Conservation (phyloP, 2,329 filamentous ascomycete species). For the Ceratocystis eucalypticola region DNA sequence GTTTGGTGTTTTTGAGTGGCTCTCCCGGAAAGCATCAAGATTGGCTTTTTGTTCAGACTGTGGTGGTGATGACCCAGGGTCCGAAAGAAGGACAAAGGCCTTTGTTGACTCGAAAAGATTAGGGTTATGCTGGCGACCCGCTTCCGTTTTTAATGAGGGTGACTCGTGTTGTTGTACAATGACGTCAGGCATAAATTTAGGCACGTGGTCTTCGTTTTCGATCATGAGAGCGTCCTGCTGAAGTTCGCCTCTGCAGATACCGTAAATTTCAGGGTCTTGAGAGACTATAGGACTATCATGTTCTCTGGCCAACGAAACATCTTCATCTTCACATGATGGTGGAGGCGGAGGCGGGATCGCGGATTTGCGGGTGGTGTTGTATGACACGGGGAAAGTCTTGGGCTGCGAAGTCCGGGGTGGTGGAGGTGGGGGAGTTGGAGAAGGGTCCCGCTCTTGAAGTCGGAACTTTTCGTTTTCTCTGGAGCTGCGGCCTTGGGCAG, state of each 20-base stretch:
- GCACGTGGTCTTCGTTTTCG: conserved; percentile 15
- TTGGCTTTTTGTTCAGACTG: conserved; percentile 6
- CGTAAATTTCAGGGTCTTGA: conserved; percentile 12
- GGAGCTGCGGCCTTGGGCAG: not conserved
- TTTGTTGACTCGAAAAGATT: not conserved
- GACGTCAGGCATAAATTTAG: conserved; percentile 15
- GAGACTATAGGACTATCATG: conserved; percentile 1
- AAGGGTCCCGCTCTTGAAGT: not conserved
- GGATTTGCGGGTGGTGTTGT: conserved; percentile 17
- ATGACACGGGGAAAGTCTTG: conserved; percentile 18
- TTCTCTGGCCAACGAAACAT: conserved; percentile 14
- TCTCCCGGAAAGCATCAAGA: conserved; percentile 2
- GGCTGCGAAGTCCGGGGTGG: conserved; percentile 5
- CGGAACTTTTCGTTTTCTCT: not conserved
- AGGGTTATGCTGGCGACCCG: conserved; percentile 5
- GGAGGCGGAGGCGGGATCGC: conserved; percentile 16
- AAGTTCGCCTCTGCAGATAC: conserved; percentile 12
- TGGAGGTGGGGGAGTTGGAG: not conserved
- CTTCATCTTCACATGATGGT: conserved; percentile 18
- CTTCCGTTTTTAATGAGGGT: not conserved
- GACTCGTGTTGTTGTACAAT: conserved; percentile 3
- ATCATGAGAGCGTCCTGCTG: conserved; percentile 16
- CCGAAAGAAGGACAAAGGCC: conserved; percentile 16
- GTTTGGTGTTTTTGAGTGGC: conserved; percentile 7
- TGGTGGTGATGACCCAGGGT: conserved; percentile 10